Evolutionary conservation across 2,329 filamentous ascomycete species (phyloP).

Genomic region (Talaromyces sp.): DNA sequence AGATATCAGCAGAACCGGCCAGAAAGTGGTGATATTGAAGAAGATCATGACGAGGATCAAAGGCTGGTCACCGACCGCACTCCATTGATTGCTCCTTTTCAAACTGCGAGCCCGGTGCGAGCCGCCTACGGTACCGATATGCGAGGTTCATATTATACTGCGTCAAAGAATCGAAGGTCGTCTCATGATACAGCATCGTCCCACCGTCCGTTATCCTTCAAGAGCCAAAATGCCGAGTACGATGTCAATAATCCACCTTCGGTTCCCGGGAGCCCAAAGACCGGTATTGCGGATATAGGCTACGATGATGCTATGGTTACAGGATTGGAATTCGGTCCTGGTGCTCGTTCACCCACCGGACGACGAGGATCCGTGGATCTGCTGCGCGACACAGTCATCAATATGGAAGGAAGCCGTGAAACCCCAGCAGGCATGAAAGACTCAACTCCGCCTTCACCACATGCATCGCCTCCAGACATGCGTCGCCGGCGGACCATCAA

Average conservation of each 20-base stretch:
- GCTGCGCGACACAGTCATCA: slow-evolving; percentile 38
- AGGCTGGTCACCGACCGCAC: slow-evolving; percentile 47
- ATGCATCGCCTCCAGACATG: slow-evolving; percentile 31
- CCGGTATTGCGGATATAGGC: slow-evolving; percentile 47
- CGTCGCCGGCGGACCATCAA: slow-evolving; percentile 54
- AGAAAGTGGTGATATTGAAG: slow-evolving; percentile 10
- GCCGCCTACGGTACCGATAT: slow-evolving; percentile 30
- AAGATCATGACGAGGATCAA: slow-evolving; percentile 25
- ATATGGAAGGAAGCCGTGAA: slow-evolving; percentile 33
- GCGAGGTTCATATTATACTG: slow-evolving; percentile 20
- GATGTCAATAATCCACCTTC: slow-evolving; percentile 64
- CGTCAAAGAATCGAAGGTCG: slow-evolving; percentile 18
- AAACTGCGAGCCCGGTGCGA: slow-evolving; percentile 25
- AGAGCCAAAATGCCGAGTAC: slow-evolving; percentile 40
- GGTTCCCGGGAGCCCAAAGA: slow-evolving; percentile 53
- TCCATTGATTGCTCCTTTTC: slow-evolving; percentile 44
- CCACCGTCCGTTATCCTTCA: slow-evolving; percentile 14
- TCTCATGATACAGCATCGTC: slow-evolving; percentile 26
- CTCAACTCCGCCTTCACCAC: slow-evolving; percentile 33
- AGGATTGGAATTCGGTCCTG: slow-evolving; percentile 33
- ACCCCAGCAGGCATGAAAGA: slow-evolving; percentile 8
- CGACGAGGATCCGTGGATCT: slow-evolving; percentile 25
- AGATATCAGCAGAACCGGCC: slow-evolving; percentile 1
- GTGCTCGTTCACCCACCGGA: slow-evolving; percentile 31
- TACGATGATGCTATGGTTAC: slow-evolving; percentile 52